phyloP scores from a whole-genome alignment of 148 eudicot genomes.

The Silene uniflora region DNA sequence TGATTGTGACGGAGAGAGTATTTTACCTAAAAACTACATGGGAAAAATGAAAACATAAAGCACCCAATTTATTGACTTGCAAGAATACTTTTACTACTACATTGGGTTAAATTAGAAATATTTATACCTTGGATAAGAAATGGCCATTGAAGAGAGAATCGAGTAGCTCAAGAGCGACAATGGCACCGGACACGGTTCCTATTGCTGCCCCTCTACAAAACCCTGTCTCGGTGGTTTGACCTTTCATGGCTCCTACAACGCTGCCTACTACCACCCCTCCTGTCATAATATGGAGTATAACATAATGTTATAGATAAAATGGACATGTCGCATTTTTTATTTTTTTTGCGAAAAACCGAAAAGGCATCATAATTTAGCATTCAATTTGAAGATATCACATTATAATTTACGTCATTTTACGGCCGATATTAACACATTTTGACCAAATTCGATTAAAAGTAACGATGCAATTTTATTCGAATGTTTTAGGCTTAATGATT shows the following conservation, averaged over 20 bases:
- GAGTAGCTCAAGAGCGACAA: slow-evolving; percentile 70
- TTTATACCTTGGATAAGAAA: slow-evolving; percentile 64
- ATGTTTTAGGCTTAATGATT: no score
- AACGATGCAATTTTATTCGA: no score
- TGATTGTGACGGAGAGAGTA: no score
- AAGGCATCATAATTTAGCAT: no score
- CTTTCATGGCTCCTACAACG: slow-evolving; percentile 77
- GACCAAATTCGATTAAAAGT: no score
- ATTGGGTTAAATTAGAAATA: background rate
- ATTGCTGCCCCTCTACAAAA: slow-evolving; percentile 61
- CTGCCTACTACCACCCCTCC: slow-evolving; percentile 78
- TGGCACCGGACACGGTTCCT: slow-evolving; percentile 69
- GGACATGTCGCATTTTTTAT: background rate
- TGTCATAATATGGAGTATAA: slow-evolving; percentile 21
- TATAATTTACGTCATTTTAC: no score
- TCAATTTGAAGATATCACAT: no score
- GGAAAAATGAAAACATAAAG: no score
- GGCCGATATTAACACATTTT: background rate
- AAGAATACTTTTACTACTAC: no score
- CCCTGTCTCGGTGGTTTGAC: slow-evolving; percentile 90
- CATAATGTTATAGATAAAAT: background rate
- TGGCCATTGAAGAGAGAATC: slow-evolving; percentile 62
- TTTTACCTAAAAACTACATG: no score
- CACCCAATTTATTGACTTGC: no score
- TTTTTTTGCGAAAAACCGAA: no score